Evolutionary conservation across 2,329 filamentous ascomycete species (phyloP).

Genomic region (Fusarium kyushuense): DNA sequence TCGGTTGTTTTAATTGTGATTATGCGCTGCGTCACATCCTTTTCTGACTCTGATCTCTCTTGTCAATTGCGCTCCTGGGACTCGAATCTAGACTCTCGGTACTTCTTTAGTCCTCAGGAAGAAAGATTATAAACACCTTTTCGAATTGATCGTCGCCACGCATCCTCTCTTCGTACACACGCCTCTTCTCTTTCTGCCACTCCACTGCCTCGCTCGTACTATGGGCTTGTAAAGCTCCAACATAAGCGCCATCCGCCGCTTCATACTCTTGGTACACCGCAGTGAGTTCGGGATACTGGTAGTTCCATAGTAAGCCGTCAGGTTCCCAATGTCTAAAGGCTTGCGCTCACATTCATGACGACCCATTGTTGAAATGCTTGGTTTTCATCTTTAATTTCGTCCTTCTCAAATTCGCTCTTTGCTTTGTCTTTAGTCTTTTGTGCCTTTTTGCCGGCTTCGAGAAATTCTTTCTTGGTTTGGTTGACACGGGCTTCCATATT

Average conservation of each 20-base stretch:
- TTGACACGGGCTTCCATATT: neutral
- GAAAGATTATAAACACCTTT: neutral
- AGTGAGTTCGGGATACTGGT: neutral
- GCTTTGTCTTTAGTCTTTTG: neutral
- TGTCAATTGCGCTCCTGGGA: neutral
- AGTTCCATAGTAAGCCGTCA: rapidly evolving
- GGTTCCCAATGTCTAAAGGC: no score
- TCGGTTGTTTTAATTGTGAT: neutral
- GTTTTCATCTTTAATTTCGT: neutral
- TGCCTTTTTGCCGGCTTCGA: neutral
- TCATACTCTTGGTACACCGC: neutral
- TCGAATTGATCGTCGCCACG: neutral
- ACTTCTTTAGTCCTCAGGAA: neutral
- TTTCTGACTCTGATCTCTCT: no score
- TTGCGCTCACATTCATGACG: neutral
- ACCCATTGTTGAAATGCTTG: neutral
- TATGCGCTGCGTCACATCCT: neutral
- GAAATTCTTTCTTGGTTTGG: neutral
- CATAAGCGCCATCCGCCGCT: neutral
- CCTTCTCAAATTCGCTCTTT: neutral
- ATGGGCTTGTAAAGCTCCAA: neutral
- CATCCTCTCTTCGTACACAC: neutral
- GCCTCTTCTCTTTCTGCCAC: neutral
- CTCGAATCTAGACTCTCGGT: no score
- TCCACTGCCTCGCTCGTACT: neutral